Evolutionary conservation across 345 rosid species (phyloP).

Genomic region (Gossypium sturtianum): DNA sequence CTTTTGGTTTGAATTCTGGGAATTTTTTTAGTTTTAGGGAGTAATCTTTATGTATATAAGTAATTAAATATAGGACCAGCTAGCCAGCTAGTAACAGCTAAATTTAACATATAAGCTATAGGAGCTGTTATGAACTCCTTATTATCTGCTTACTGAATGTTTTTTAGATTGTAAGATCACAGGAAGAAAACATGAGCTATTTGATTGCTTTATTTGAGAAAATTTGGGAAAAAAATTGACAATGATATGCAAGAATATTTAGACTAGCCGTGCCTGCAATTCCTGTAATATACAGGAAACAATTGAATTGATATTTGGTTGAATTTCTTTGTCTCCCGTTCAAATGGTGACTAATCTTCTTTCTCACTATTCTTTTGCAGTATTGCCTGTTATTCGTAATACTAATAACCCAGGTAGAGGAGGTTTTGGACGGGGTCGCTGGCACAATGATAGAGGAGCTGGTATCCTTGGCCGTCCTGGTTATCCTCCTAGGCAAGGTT

Average conservation of each 20-base stretch:
- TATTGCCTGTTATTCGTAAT: conserved; percentile 57
- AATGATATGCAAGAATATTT: background rate
- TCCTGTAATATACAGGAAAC: background rate
- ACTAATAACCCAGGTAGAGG: conserved; percentile 59
- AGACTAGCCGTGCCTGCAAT: background rate
- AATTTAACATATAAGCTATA: background rate
- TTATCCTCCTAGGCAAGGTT: conserved; percentile 70
- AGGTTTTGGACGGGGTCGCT: conserved; percentile 72
- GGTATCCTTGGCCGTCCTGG: conserved; percentile 94
- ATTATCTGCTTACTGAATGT: background rate
- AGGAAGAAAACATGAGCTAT: background rate
- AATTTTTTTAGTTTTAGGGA: conserved; percentile 1
- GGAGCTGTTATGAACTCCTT: background rate
- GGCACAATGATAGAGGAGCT: conserved; percentile 81
- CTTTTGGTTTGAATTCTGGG: background rate
- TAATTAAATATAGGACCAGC: background rate
- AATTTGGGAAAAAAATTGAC: background rate
- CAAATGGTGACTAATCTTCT: background rate
- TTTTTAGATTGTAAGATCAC: background rate
- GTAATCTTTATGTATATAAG: background rate
- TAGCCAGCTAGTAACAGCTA: background rate
- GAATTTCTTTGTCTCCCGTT: background rate
- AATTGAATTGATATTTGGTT: background rate
- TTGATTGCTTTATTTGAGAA: background rate
- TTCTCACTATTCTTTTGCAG: conserved; percentile 31